phyloP scores from a whole-genome alignment of 345 rosid species.

The Pistacia atlantica region DNA sequence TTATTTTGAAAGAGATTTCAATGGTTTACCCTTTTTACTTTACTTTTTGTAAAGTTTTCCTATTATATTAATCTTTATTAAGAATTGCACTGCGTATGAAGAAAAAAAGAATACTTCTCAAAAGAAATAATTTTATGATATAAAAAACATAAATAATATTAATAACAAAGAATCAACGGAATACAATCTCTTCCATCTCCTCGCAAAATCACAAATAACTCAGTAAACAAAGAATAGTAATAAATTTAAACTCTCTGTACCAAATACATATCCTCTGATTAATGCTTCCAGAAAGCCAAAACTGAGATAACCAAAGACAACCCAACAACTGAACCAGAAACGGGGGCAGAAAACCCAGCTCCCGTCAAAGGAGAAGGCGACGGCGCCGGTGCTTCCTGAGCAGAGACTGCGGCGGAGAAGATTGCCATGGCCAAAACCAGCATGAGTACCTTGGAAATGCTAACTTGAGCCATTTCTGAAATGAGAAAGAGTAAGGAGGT shows the following conservation, averaged over 20 bases:
- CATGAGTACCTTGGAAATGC: conserved; percentile 25
- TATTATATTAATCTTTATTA: too few species aligned
- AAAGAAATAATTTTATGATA: too few species aligned
- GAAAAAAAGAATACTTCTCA: too few species aligned
- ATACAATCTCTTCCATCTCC: background rate
- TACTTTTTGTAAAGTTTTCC: too few species aligned
- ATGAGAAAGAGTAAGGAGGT: background rate
- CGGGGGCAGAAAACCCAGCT: conserved; percentile 11
- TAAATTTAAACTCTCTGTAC: background rate
- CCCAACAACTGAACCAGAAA: conserved; percentile 13
- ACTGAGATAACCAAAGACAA: conserved; percentile 9
- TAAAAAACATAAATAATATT: background rate
- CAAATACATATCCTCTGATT: background rate
- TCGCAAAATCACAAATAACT: background rate
- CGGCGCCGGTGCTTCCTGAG: conserved; percentile 26
- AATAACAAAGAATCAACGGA: background rate
- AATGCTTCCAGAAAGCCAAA: conserved; percentile 12
- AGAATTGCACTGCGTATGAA: too few species aligned
- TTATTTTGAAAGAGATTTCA: too few species aligned
- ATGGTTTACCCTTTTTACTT: too few species aligned
- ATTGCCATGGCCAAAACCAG: conserved; percentile 14
- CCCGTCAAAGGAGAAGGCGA: conserved; percentile 8
- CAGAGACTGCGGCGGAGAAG: conserved; percentile 31
- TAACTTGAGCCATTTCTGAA: conserved; percentile 29
- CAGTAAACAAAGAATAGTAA: background rate